Conservation (phyloP, 2,329 filamentous ascomycete species). For the Fusarium sp. region DNA sequence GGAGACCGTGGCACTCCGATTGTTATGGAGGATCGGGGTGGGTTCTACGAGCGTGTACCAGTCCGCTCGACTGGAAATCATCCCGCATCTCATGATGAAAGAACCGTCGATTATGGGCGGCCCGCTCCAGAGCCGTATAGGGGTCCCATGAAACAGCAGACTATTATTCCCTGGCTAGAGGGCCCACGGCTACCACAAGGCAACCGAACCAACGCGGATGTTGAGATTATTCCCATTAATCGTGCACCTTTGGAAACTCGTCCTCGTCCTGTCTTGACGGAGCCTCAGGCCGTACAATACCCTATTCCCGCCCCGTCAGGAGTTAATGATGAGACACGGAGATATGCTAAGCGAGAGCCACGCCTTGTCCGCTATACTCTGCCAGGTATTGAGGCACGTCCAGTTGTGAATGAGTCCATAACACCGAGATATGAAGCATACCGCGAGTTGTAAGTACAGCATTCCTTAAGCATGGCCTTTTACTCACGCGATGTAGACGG, state of each 20-base stretch:
- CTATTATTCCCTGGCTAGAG: slow-evolving; percentile 39
- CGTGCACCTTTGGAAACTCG: slow-evolving; percentile 21
- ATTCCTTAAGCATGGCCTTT: neutral
- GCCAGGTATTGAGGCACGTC: slow-evolving; percentile 24
- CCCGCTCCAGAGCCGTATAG: slow-evolving; percentile 21
- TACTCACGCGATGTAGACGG: slow-evolving; percentile 37
- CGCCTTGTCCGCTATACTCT: slow-evolving; percentile 18
- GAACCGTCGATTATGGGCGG: slow-evolving; percentile 28
- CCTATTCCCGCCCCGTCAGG: slow-evolving; percentile 8
- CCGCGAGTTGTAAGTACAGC: slow-evolving; percentile 43
- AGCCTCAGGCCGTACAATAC: slow-evolving; percentile 19
- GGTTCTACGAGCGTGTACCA: slow-evolving; percentile 52
- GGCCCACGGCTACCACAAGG: slow-evolving; percentile 32
- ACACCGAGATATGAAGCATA: slow-evolving; percentile 31
- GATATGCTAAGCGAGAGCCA: slow-evolving; percentile 17
- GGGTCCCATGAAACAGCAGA: slow-evolving; percentile 30
- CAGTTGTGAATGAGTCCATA: slow-evolving; percentile 21
- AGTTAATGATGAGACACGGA: slow-evolving; percentile 8
- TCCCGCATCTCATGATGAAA: slow-evolving; percentile 21
- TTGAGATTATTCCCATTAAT: slow-evolving; percentile 38
- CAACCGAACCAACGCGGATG: slow-evolving; percentile 29
- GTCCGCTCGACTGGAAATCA: slow-evolving; percentile 24
- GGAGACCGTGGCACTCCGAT: slow-evolving; percentile 50
- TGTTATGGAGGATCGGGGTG: slow-evolving; percentile 55
- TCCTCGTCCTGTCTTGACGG: slow-evolving; percentile 15